A percentile compares a stretch with the other conserved stretches of the same genome.
phyloP scores from a whole-genome alignment of 2,329 filamentous ascomycete genomes.

The Calonectria honghensis region DNA sequence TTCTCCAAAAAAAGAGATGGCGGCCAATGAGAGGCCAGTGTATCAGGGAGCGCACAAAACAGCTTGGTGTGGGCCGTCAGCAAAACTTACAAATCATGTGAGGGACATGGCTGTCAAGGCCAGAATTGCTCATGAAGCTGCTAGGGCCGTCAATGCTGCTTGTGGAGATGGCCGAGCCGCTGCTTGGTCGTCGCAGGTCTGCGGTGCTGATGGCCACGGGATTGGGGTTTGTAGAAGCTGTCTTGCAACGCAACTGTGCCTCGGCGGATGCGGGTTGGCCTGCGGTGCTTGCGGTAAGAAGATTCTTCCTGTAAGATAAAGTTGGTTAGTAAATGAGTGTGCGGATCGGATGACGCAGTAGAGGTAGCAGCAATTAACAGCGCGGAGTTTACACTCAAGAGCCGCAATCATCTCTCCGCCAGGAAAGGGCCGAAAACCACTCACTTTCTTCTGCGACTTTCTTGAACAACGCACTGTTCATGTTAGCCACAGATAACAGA shows the following conservation, averaged over 20 bases:
- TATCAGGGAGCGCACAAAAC: conserved; percentile 44
- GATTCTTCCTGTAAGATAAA: conserved; percentile 64
- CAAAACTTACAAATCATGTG: conserved; percentile 69
- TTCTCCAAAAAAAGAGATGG: conserved; percentile 48
- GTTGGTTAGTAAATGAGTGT: conserved; percentile 50
- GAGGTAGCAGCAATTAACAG: conserved; percentile 36
- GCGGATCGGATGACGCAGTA: conserved; percentile 45
- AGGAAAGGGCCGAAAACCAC: conserved; percentile 60
- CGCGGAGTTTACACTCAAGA: conserved; percentile 23
- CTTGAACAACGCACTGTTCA: conserved; percentile 78
- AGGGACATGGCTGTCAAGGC: conserved; percentile 66
- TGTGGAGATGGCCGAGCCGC: conserved; percentile 58
- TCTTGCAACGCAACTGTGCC: conserved; percentile 65
- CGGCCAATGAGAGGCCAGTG: conserved; percentile 46
- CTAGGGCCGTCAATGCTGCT: conserved; percentile 56
- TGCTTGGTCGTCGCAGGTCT: conserved; percentile 63
- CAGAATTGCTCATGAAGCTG: conserved; percentile 54
- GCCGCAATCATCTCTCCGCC: conserved; percentile 32
- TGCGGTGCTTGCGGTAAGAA: conserved; percentile 62
- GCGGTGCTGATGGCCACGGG: conserved; percentile 57
- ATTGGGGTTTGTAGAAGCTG: conserved; percentile 52
- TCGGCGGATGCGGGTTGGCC: conserved; percentile 64
- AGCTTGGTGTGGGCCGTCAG: conserved; percentile 43
- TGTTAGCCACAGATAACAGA: conserved; percentile 45
- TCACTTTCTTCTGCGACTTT: conserved; percentile 91